Conservation (phyloP, 805 yeast genomes). For the Myxozyma mucilagina region DNA sequence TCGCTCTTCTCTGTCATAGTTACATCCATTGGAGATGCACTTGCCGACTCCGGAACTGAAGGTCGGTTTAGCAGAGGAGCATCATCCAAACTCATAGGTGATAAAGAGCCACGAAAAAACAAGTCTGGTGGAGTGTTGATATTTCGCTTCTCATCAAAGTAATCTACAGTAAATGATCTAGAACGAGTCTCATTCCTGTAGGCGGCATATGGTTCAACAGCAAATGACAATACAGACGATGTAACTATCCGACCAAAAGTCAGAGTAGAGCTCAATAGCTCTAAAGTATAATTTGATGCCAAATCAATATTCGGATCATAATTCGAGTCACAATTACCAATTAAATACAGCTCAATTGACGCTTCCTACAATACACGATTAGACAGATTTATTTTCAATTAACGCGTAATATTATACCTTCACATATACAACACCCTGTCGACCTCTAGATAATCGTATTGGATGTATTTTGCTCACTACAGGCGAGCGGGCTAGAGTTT, state of each 20-base stretch:
- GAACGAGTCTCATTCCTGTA: too few relatives aligned
- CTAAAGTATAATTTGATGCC: conserved; percentile 1
- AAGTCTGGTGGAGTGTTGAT: not conserved
- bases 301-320: not conserved
- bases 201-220: not conserved
- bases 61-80: not conserved
- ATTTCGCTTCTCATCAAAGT: not conserved
- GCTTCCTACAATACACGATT: conserved; percentile 13
- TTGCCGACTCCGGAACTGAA: not conserved
- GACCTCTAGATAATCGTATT: not conserved
- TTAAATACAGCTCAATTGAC: conserved; percentile 15
- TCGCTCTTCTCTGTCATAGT: not conserved
- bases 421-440: not conserved
- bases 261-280: conserved; percentile 1
- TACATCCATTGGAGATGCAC: not conserved
- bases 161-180: not conserved
- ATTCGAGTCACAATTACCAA: not conserved
- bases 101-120: not conserved
- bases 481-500: conserved; percentile 9
- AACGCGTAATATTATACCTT: not conserved
- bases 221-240: conserved; percentile 14
- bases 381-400: not conserved
- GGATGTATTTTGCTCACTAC: not conserved
- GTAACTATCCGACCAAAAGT: conserved; percentile 10
- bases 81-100: conserved; percentile 6